A percentile compares a stretch with the other conserved stretches of the same genome.
Evolutionary conservation across 2,329 filamentous ascomycete genomes (phyloP).

Genomic region (Lasiodiplodia gonubiensis): DNA sequence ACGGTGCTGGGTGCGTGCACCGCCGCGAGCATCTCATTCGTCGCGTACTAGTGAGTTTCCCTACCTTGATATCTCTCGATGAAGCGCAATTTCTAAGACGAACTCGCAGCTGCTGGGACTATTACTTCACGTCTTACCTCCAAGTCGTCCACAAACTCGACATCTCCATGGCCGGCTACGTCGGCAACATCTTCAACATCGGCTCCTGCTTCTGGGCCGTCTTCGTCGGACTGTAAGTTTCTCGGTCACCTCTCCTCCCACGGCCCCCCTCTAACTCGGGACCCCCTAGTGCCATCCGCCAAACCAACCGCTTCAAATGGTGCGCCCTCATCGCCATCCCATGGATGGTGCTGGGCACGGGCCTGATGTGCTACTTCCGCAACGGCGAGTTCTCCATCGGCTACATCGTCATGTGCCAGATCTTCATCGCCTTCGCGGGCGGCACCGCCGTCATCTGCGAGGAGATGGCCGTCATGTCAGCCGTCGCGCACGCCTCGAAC

Average conservation of each 20-base stretch:
- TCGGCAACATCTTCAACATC: conserved; percentile 39
- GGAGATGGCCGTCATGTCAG: conserved; percentile 29
- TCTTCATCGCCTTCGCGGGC: conserved; percentile 41
- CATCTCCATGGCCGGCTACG: conserved; percentile 35
- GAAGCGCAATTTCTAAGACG: neutral
- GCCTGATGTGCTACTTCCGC: conserved; percentile 42
- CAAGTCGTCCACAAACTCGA: conserved; percentile 39
- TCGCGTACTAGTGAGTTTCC: conserved; percentile 31
- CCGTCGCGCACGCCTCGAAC: conserved; percentile 51
- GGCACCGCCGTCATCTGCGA: conserved; percentile 37
- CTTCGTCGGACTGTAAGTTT: conserved; percentile 31
- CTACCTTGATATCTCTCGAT: too few relatives aligned
- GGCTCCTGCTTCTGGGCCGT: conserved; percentile 38
- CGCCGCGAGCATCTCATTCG: conserved; percentile 48
- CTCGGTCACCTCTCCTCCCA: neutral
- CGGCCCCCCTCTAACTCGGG: neutral
- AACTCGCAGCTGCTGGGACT: conserved; percentile 43
- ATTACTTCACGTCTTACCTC: conserved; percentile 43
- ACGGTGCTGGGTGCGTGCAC: conserved; percentile 60
- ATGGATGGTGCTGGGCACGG: conserved; percentile 38
- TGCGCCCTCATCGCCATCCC: conserved; percentile 33
- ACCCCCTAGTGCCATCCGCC: conserved; percentile 11
- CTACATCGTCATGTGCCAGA: conserved; percentile 42
- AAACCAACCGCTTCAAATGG: conserved; percentile 33
- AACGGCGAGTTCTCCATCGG: conserved; percentile 37